A percentile compares a stretch with the other conserved stretches of the same genome.
These are phyloP conservation scores for Ilex asprella DNA, from an alignment of 257 asterid species.

Conservation along the genomic window DNA sequence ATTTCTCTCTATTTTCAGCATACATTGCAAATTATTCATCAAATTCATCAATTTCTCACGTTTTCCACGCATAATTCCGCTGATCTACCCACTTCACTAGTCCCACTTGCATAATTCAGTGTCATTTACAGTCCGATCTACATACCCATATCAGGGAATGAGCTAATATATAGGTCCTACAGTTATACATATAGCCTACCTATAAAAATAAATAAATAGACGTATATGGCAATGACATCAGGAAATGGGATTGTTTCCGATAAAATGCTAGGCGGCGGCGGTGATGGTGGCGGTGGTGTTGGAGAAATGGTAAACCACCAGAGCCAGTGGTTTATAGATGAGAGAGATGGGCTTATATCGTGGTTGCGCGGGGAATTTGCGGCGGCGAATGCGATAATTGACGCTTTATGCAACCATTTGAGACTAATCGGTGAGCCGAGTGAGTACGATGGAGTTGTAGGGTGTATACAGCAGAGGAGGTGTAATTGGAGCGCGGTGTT, in stretches of 20 bases:
- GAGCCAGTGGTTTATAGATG: conserved; percentile 45
- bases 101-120: too few relatives aligned
- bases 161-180: too few relatives aligned
- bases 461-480: conserved; percentile 68
- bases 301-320: conserved; percentile 25
- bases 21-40: too few relatives aligned
- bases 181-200: too few relatives aligned
- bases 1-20: too few relatives aligned
- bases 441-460: conserved; percentile 74
- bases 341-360: conserved; percentile 62
- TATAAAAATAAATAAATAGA: not conserved
- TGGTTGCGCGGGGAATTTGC: conserved; percentile 95
- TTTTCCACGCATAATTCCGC: too few relatives aligned
- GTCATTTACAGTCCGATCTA: too few relatives aligned
- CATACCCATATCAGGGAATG: too few relatives aligned
- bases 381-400: conserved; percentile 85
- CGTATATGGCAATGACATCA: conserved; percentile 55
- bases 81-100: too few relatives aligned
- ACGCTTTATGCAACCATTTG: conserved; percentile 80
- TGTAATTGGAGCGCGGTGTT: conserved; percentile 65
- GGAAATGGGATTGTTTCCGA: conserved; percentile 28
- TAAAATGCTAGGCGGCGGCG: conserved; percentile 6
- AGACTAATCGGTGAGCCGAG: conserved; percentile 56
- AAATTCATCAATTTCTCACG: too few relatives aligned
- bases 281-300: conserved; percentile 2